These are phyloP conservation scores for Cladorrhinum sp. DNA, from an alignment of 2,329 filamentous ascomycete genomes.

Conservation along the genomic window DNA sequence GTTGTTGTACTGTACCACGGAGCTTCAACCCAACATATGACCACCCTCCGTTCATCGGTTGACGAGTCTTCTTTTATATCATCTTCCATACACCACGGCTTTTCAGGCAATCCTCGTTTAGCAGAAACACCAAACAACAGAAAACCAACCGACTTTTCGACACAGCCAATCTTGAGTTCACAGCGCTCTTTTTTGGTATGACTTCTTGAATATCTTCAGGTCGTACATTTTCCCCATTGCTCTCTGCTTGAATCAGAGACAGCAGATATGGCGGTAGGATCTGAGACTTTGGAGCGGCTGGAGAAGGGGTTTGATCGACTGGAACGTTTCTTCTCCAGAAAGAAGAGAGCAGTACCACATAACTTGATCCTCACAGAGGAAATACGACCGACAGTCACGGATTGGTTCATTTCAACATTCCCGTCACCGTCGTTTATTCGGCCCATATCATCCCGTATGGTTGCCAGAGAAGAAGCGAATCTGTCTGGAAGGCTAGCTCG, in stretches of 20 bases:
- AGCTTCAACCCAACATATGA: background rate
- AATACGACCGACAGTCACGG: slow-evolving; percentile 14
- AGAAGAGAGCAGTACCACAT: slow-evolving; percentile 28
- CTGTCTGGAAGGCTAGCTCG: slow-evolving; percentile 13
- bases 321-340: slow-evolving; percentile 53
- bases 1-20: background rate
- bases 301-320: slow-evolving; percentile 51
- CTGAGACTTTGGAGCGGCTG: slow-evolving; percentile 49
- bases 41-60: background rate
- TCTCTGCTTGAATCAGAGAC: background rate
- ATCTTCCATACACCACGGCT: background rate
- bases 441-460: slow-evolving; percentile 54
- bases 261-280: slow-evolving; percentile 45
- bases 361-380: background rate
- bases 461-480: slow-evolving; percentile 50
- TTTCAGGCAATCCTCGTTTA: background rate
- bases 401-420: slow-evolving; percentile 38
- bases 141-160: background rate
- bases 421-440: slow-evolving; percentile 55
- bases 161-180: background rate
- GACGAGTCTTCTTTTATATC: background rate
- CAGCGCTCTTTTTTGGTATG: background rate
- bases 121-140: background rate
- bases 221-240: too few species aligned
- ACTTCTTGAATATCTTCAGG: too few species aligned